Evolutionary conservation across 2,329 filamentous ascomycete species (phyloP).

Genomic region (Fusarium begoniae): DNA sequence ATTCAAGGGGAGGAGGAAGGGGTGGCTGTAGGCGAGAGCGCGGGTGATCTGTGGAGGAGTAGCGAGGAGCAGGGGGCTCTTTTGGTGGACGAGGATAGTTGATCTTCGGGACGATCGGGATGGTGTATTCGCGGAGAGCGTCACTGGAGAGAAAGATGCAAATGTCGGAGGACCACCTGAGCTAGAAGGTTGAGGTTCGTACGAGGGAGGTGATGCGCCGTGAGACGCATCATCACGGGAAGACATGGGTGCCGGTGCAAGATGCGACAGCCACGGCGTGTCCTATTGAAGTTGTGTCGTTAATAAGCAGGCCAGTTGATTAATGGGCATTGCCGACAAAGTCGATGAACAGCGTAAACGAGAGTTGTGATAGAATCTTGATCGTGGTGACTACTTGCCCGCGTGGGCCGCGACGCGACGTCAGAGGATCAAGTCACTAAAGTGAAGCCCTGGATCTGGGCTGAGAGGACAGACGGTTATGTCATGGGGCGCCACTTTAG

Average conservation of each 20-base stretch:
- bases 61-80: slow-evolving; percentile 89
- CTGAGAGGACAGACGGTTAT: slow-evolving; percentile 29
- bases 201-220: slow-evolving; percentile 47
- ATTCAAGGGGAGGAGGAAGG: slow-evolving; percentile 90
- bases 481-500: slow-evolving; percentile 39
- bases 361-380: slow-evolving; percentile 3
- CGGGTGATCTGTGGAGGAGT: slow-evolving; percentile 95
- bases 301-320: slow-evolving; percentile 17
- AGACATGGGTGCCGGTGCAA: slow-evolving; percentile 50
- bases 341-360: background rate
- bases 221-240: slow-evolving; percentile 50
- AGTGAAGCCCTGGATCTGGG: slow-evolving; percentile 6
- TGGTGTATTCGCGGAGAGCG: slow-evolving; percentile 73
- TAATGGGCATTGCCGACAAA: background rate
- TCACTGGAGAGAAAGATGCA: slow-evolving; percentile 89
- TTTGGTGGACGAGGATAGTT: slow-evolving; percentile 95
- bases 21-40: slow-evolving; percentile 93
- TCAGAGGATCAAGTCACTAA: slow-evolving; percentile 34
- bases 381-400: slow-evolving; percentile 2
- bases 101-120: slow-evolving; percentile 74
- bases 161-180: slow-evolving; percentile 72
- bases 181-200: slow-evolving; percentile 44
- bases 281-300: slow-evolving; percentile 43
- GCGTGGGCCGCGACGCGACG: slow-evolving; percentile 37
- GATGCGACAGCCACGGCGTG: slow-evolving; percentile 62